Conservation (phyloP, 768 basidiomycete genomes). For the Terana coerulea region DNA sequence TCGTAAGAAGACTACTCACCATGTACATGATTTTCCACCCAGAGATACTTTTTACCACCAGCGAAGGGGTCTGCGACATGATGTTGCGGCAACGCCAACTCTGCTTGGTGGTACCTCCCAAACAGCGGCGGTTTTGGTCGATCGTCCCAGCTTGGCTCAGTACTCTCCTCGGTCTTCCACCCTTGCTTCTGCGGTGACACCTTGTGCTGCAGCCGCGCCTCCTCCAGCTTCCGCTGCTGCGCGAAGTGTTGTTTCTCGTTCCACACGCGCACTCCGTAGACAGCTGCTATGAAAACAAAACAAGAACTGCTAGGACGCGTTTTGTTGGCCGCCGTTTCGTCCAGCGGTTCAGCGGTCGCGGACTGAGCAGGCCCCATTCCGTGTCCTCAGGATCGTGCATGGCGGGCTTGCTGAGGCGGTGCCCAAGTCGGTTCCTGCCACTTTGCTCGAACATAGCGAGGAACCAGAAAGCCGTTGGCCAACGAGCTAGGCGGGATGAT, state of each 20-base stretch:
- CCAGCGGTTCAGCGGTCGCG: slow-evolving; percentile 9
- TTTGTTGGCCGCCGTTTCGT: slow-evolving; percentile 5
- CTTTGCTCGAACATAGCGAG: slow-evolving; percentile 11
- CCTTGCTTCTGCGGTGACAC: background rate
- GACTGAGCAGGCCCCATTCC: slow-evolving; percentile 12
- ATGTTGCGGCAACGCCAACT: slow-evolving; percentile 28
- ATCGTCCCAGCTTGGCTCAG: background rate
- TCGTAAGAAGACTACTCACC: slow-evolving; percentile 23
- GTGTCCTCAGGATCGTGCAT: slow-evolving; percentile 11
- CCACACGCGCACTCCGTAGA: slow-evolving; percentile 12
- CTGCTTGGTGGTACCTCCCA: slow-evolving; percentile 22
- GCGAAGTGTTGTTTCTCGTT: background rate
- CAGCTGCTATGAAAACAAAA: slow-evolving; percentile 4
- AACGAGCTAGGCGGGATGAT: background rate
- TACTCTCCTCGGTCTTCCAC: too few relatives aligned
- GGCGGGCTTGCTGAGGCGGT: slow-evolving; percentile 6
- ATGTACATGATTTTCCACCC: slow-evolving; percentile 45
- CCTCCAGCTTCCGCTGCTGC: background rate
- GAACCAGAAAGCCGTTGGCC: background rate
- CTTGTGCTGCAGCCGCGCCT: background rate
- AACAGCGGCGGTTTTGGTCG: slow-evolving; percentile 25
- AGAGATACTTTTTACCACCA: slow-evolving; percentile 43
- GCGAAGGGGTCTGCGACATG: slow-evolving; percentile 30
- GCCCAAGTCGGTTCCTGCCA: slow-evolving; percentile 7
- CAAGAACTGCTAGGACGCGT: slow-evolving; percentile 2